Base-by-base conservation (phyloP, 768 basidiomycete species). In the Russula abietina region DNA sequence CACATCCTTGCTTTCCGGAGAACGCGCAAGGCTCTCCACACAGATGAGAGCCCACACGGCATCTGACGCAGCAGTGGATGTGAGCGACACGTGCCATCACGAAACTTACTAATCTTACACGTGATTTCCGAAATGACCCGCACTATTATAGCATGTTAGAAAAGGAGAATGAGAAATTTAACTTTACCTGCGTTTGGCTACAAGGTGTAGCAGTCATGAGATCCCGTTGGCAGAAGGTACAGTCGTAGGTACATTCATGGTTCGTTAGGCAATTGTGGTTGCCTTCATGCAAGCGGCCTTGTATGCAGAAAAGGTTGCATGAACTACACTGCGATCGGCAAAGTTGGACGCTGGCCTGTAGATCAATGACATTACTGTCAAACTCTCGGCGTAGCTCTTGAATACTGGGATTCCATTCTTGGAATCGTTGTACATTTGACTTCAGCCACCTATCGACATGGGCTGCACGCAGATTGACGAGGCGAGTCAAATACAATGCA, bases 91-190 rank as follows among this genome's bases (percentile, higher is more conserved):
- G 10, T 19, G 10, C 9, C 33, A 28, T n/a, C 3, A 6, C 1
- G 22, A 6, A 53, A 2, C 4, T 22, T 22, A 26, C 9, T 4
- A 24, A 30, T 32, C 51, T 22, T 69, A 84, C 85, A 83, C 77
- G 64, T 86, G 84, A 19, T 73, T 73, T 24, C 81, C 83, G 17
- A 76, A 69, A 61, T 86, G 84, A 0, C 85, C 85, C 32, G 83
- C 83, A 19, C 84, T 85, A 38, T 8, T 22, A 5, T 43, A 45
- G 17, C 9, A 6, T 26, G 22, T 38, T 3, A 54, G 62, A 28
- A 8, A 57, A n/a, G n/a, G n/a, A n/a, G n/a, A 19, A 17, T 17
- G 16, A 19, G 39, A 16, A n/a, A n/a, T n/a, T n/a, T n/a, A 19
- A 9, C 5, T 8, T 3, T 24, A 75, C 82, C 45, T 67, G 84